Evolutionary conservation across 257 asterid species (phyloP), one percentile per base, ranked within the genome.

Genomic region (Lycium barbarum): DNA sequence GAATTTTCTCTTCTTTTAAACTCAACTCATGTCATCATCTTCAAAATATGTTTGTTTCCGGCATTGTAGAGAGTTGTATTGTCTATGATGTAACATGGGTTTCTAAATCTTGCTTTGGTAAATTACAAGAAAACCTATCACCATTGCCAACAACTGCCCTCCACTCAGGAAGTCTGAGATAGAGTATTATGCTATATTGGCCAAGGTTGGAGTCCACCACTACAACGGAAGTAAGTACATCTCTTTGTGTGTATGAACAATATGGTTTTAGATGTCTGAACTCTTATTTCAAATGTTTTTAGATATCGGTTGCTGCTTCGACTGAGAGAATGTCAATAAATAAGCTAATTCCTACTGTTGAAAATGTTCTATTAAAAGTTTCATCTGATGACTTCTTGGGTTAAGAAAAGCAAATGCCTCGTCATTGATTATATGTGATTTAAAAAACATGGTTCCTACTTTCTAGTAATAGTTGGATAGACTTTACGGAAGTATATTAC

Each of bases 81-180:
- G 54, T 0, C 9, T 49, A 1, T 9, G 54, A 17, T 57, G 13
- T 53, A 35, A 49, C 7, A 26, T 57, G 65, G 9, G 76, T 54
- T 20, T 63, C 45, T 81, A 2, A 10, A 53, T 4, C 2, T 10
- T 12, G 2, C 18, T 22, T 33, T 3, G 79, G 2, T 3, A 74
- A n/a, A 10, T 47, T n/a, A 47, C 81, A 88, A 88, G 87, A 51
- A 88, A 88, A 67, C 71, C 86, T 84, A 54, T 88, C 8, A 83
- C 86, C 51, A 86, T 86, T 86, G 89, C 96, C 6, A 92, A 93
- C 89, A 93, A 93, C 84, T 92, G 96, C 87, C 97, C 97, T 67
- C 98, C 98, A 26, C 88, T 94, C 87, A 91, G 95, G 89, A 94
- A 94, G 88, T 94, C 98, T 3, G 97, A 94, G 91, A 94, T 94